Evolutionary conservation across 108 stramenopile species (phyloP).

Genomic region (Discostella pseudostelligera): DNA sequence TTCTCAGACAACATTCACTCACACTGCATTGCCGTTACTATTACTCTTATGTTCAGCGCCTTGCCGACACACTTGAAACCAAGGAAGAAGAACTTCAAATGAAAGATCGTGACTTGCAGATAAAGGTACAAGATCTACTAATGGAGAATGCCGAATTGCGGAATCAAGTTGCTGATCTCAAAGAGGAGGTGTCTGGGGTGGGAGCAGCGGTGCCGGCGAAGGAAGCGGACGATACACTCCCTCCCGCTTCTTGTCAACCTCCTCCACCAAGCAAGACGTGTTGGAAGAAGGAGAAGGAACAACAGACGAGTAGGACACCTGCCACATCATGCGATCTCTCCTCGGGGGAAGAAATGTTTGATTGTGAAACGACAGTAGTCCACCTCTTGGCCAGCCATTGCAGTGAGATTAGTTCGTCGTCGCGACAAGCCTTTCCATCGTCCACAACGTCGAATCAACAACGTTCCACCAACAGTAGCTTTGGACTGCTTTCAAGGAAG

Average conservation of each 20-base stretch:
- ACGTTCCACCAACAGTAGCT: too few relatives aligned
- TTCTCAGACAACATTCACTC: too few relatives aligned
- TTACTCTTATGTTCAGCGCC: too few relatives aligned
- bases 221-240: too few relatives aligned
- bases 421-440: not conserved
- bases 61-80: conserved; percentile 17
- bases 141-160: conserved; percentile 6
- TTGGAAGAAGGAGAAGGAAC: too few relatives aligned
- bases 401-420: not conserved
- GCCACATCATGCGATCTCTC: not conserved
- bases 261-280: not conserved
- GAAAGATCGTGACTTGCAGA: conserved; percentile 13
- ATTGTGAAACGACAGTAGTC: not conserved
- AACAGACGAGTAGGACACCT: conserved; percentile 1
- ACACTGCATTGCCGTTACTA: too few relatives aligned
- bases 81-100: conserved; percentile 16
- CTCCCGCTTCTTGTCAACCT: not conserved
- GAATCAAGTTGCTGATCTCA: conserved; percentile 2
- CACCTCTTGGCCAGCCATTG: not conserved
- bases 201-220: too few relatives aligned
- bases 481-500: too few relatives aligned
- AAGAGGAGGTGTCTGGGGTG: not conserved
- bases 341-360: not conserved
- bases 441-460: not conserved
- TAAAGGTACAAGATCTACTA: conserved; percentile 4